Conservation (phyloP, 257 asterid genomes). For the Rehmannia glutinosa region DNA sequence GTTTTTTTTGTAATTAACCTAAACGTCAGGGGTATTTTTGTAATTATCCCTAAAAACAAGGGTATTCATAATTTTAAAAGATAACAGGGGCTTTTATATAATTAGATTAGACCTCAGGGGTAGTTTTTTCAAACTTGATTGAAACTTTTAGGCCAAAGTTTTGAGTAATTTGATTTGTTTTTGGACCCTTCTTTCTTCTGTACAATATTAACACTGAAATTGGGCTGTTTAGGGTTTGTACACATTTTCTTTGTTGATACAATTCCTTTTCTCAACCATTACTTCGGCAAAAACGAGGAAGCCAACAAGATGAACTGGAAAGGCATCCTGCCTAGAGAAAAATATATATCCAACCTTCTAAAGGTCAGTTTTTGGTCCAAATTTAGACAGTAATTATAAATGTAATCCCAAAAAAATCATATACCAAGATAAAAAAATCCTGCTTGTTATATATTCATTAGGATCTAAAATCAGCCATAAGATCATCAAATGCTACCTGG, state of each 20-base stretch:
- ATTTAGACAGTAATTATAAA: background rate
- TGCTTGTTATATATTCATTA: conserved; percentile 10
- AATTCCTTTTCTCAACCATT: conserved; percentile 46
- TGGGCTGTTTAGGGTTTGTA: conserved; percentile 8
- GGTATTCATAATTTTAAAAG: no score
- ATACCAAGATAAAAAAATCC: no score
- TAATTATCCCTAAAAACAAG: no score
- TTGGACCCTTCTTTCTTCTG: no score
- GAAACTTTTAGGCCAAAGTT: no score
- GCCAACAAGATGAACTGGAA: conserved; percentile 29
- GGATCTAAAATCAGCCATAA: conserved; percentile 46
- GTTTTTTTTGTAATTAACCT: no score
- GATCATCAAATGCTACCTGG: conserved; percentile 55
- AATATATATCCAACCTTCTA: conserved; percentile 29
- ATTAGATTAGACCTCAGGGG: no score
- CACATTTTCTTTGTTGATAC: conserved; percentile 48
- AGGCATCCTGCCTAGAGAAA: conserved; percentile 22
- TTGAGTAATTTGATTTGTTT: no score
- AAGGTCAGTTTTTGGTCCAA: conserved; percentile 25
- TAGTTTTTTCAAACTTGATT: no score
- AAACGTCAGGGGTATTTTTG: no score
- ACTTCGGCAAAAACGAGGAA: conserved; percentile 29
- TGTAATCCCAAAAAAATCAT: no score
- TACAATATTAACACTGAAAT: background rate
- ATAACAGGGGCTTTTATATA: no score